Percentiles rank a stretch among this genome's conserved stretches.
phyloP scores from a whole-genome alignment of 306 rosid species.

The Gastrolobium bilobum region DNA sequence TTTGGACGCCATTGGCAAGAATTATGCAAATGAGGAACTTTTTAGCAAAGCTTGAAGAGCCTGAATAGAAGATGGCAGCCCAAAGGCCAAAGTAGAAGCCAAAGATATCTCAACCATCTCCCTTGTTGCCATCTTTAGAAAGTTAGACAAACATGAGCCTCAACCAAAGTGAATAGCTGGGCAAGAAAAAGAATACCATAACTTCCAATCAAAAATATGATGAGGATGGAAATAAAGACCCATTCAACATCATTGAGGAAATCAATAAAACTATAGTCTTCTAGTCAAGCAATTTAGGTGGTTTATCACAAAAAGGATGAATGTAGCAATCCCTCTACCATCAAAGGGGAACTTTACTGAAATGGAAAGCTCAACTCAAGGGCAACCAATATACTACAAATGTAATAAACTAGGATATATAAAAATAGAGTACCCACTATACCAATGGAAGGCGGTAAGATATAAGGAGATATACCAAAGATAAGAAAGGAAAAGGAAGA shows the following conservation, averaged over 20 bases:
- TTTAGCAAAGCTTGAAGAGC: not conserved
- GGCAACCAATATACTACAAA: not conserved
- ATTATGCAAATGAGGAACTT: not conserved
- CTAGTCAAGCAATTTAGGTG: not conserved
- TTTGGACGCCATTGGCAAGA: not conserved
- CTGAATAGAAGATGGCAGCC: not conserved
- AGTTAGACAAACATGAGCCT: not conserved
- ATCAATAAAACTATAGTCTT: not conserved
- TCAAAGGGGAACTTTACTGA: not conserved
- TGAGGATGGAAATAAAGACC: not conserved
- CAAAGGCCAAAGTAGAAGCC: not conserved
- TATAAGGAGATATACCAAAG: not conserved
- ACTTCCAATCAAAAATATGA: not conserved
- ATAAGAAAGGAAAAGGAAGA: not conserved
- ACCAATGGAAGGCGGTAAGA: too few relatives aligned
- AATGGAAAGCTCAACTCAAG: conserved; percentile 3
- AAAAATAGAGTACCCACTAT: not conserved
- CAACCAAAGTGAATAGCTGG: not conserved
- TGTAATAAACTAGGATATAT: not conserved
- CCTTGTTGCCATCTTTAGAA: not conserved
- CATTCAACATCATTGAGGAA: not conserved
- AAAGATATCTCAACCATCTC: not conserved
- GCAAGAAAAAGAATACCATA: not conserved
- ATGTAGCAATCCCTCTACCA: too few relatives aligned
- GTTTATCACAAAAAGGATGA: too few relatives aligned